phyloP scores from a whole-genome alignment of 1,284 basidiomycete genomes.

The Apiotrichum domesticum region DNA sequence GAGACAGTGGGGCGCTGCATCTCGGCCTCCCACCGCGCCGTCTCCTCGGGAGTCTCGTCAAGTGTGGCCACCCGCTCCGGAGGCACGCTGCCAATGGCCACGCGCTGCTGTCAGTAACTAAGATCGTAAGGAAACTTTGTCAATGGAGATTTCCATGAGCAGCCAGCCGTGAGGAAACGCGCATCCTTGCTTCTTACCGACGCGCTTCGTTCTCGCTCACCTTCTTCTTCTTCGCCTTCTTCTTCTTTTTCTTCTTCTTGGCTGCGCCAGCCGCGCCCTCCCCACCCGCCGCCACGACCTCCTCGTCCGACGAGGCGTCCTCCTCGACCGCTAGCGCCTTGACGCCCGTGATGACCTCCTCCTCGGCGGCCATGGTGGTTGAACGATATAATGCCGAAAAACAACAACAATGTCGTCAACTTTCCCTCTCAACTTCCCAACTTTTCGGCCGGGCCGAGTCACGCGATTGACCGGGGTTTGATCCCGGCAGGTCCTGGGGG shows the following conservation, averaged over 20 bases:
- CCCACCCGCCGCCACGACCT: neutral
- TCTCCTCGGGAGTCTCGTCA: constrained; percentile 19
- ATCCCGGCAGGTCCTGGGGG: no score
- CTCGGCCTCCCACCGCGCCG: constrained; percentile 21
- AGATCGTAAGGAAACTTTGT: no score
- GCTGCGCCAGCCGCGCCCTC: neutral
- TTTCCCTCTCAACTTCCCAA: no score
- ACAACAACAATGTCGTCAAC: no score
- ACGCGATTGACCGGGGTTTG: no score
- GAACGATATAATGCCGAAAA: no score
- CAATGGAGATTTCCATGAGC: neutral
- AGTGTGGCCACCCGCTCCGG: constrained; percentile 3
- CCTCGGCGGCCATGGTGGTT: neutral
- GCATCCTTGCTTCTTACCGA: neutral
- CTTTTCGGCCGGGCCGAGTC: no score
- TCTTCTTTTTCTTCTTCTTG: constrained; percentile 21
- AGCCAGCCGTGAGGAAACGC: no score
- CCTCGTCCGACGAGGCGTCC: neutral
- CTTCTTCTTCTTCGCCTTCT: constrained; percentile 15
- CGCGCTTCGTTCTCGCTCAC: constrained; percentile 12
- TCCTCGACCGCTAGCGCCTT: neutral
- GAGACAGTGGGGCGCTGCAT: constrained; percentile 14
- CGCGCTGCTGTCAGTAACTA: neutral
- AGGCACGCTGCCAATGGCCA: constrained; percentile 17
- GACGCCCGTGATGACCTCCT: neutral